Evolutionary conservation across 2,329 filamentous ascomycete species (phyloP).

Genomic region (Aureobasidium sp.): DNA sequence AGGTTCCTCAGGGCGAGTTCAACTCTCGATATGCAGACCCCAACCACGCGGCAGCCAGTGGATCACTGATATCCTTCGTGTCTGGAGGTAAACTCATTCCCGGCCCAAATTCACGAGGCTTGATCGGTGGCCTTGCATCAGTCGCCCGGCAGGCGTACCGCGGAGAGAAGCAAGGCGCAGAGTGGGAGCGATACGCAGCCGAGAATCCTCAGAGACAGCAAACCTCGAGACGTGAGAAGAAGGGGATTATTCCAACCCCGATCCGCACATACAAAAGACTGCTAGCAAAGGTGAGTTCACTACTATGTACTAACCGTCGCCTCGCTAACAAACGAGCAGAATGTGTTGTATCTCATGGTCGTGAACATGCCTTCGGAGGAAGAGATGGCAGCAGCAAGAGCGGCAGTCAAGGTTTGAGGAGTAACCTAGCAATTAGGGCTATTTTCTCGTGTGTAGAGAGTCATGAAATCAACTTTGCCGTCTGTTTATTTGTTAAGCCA

Average conservation of each 20-base stretch:
- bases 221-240: neutral
- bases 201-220: neutral
- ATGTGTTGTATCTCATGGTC: slow-evolving; percentile 15
- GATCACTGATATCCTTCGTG: slow-evolving; percentile 40
- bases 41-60: slow-evolving; percentile 44
- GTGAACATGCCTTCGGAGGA: slow-evolving; percentile 14
- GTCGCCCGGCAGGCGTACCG: neutral
- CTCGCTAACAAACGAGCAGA: neutral
- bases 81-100: slow-evolving; percentile 34
- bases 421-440: neutral
- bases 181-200: neutral
- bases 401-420: neutral
- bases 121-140: slow-evolving; percentile 4
- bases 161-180: slow-evolving; percentile 12
- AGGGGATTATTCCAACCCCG: neutral
- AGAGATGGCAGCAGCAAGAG: slow-evolving; percentile 1
- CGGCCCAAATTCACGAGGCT: slow-evolving; percentile 1
- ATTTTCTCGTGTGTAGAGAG: neutral
- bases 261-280: slow-evolving; percentile 9
- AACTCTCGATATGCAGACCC: slow-evolving; percentile 45
- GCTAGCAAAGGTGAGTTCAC: neutral
- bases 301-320: neutral
- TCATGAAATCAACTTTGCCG: neutral
- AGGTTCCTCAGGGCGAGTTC: slow-evolving; percentile 20
- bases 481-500: neutral